Evolutionary conservation across 208 protist genomes (phyloP), one percentile per base, ranked within the genome.

Genomic region (Leishmania aethiopica): DNA sequence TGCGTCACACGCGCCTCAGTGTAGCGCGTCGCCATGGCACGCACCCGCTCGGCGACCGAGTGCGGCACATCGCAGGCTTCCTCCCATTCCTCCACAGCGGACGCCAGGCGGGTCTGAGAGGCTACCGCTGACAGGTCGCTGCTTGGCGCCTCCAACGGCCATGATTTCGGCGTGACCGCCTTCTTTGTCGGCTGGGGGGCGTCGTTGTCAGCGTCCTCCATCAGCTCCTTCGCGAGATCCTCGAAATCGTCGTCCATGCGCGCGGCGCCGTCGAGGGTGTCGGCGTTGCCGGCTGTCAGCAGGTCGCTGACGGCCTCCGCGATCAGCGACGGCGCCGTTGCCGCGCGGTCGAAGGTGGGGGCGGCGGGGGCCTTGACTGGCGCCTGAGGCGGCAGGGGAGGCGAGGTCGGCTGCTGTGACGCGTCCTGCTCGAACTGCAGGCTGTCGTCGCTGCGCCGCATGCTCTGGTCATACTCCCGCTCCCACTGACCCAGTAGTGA

Each of bases 381-480:
- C 32, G 72, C 64, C 42, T 49, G 78, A 37, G 22, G 69, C 45
- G 40, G 51, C 57, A 53, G 71, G 78, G 59, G 78, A 11, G 53
- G 84, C 25, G 70, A 42, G 8, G 59, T 25, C 13, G n/a, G 13
- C 10, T 66, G n/a, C 42, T 69, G 69, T 7, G 49, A 10, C 42
- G 51, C 78, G 47, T 53, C 40, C 64, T 60, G 67, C 81, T 74
- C 72, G 35, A 85, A 85, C 2, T 78, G 49, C 32, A 57, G 57
- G 51, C 77, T 66, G 77, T 89, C 86, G 72, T 73, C 45, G 37
- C 35, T 59, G 49, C 53, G 75, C 28, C 67, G 81, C 79, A 83
- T 32, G 40, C 40, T 51, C 49, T 40, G 74, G 25, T 88, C 78
- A 82, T 89, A 89, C 79, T 89, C 86, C 35, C 25, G 51, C 70